Evolutionary conservation across 2,329 filamentous ascomycete species (phyloP).

Genomic region (Botryosphaeria dothidea): DNA sequence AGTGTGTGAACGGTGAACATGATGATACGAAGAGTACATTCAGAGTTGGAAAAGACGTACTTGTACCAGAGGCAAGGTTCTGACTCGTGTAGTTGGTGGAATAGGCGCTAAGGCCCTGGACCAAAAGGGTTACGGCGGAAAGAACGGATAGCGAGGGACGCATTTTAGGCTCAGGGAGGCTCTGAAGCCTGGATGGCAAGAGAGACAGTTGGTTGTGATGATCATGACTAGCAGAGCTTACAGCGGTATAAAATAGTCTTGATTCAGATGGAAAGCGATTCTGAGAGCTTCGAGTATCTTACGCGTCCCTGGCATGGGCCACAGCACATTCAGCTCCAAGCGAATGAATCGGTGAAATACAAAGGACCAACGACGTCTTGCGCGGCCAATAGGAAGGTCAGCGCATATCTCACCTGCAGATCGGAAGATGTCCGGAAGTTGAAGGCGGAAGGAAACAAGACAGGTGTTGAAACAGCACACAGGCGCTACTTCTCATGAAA

Average conservation of each 20-base stretch:
- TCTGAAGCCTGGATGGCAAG: not conserved
- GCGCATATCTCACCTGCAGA: not conserved
- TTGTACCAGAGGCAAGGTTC: conserved; percentile 7
- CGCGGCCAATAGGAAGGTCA: not conserved
- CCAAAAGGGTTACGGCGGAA: conserved; percentile 1
- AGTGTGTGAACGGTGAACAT: not conserved
- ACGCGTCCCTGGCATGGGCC: conserved; percentile 2
- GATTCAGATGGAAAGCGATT: not conserved
- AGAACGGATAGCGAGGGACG: conserved; percentile 2
- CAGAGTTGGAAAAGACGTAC: not conserved
- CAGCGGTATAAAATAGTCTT: not conserved
- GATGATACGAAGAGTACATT: no score
- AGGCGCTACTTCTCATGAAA: not conserved
- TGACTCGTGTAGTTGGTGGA: conserved; percentile 16
- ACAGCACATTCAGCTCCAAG: not conserved
- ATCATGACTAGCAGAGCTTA: not conserved
- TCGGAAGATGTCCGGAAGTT: not conserved
- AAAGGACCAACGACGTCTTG: not conserved
- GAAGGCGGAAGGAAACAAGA: not conserved
- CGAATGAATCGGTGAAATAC: not conserved
- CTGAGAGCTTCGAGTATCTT: not conserved
- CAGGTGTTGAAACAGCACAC: conserved; percentile 1
- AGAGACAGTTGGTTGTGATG: not conserved
- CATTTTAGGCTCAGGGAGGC: not conserved
- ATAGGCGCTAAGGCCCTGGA: conserved; percentile 10